Evolutionary conservation across 78 protist species (phyloP), one percentile per base, ranked within the genome.

Genomic region (Pigoraptor vietnamica): DNA sequence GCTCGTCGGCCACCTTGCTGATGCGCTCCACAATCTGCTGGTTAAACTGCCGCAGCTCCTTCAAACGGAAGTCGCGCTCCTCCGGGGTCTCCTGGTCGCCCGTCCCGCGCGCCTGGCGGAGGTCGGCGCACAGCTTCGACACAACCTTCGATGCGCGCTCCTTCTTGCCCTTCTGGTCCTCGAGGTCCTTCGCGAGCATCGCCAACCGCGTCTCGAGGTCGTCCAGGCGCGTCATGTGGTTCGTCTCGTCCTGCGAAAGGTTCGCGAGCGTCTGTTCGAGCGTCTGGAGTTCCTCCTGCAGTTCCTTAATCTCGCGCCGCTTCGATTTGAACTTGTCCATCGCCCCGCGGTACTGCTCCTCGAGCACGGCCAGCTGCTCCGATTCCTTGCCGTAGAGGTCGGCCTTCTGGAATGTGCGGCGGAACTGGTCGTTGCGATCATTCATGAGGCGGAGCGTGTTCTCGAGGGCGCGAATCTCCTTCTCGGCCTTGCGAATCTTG

Each of bases 401-500:
- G 23, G 32, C 94, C 1, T 34, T 21, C 32, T 24, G 89, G 37
- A 92, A 55, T 2, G 86, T 37, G 21, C 2, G 35, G 79, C 83
- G 87, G 40, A 38, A 37, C 79, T 89, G 35, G 0, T 0, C 23
- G 83, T 92, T 92, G 89, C 91, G 87, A 0, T 32, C 0, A 0
- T 1, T 24, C 56, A 87, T 29, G 56, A 38, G 2, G 25, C 36
- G 23, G 34, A 95, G 87, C 86, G 97, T 92, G 67, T 91, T 94
- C 23, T 93, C 91, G 81, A 95, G 86, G 38, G 89, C 91, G 6
- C 36, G 1, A 1, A 91, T 36, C 91, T 95, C 95, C 19, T 86
- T 29, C 91, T 92, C 93, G 10, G n/a, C 88, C 48, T 88, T 25
- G 1, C 39, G 67, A 88, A 95, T 95, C 34, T 90, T 0, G 19